Base-by-base conservation (phyloP, 768 basidiomycete genomes). In the Lentinula sp. region DNA sequence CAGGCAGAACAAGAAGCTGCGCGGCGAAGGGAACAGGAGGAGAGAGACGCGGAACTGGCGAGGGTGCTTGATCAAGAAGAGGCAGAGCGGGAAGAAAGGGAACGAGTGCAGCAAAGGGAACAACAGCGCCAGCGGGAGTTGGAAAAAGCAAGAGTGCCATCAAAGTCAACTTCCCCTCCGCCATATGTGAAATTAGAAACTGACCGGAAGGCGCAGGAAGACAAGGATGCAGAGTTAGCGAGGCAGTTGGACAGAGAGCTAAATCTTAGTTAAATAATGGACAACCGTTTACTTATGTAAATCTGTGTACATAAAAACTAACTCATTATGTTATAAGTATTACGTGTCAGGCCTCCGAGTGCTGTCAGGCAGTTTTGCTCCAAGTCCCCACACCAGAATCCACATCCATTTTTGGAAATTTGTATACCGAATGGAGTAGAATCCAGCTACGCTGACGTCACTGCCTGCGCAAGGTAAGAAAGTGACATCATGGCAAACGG, bases 171-270 rank as follows among this genome's bases (percentile, higher is more conserved):
- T 32, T 40, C 54, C 15, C 40, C 54, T 15, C 54, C 54, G 37
- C 54, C 54, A 4, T 43, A 56, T 35, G 28, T 40, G 35, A 28
- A 9, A 11, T 35, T n/a, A 23, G 34, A 39, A 28, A 35, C 5
- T 28, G 37, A 40, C 0, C 40, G 69, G 34, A 50, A 56, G 39
- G 63, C 58, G 52, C 67, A 68, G 34, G 72, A 74, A 63, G 69
- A 73, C 61, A 70, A 70, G 68, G 80, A 81, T 67, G 64, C 73
- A 60, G 82, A 82, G 67, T 70, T 85, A 10, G 84, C 83, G 28
- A 70, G 81, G 64, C 73, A 78, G 69, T 69, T 85, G 15, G 85
- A 85, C 66, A 68, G 77, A 42, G 82, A 84, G 66, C 69, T 85
- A 16, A 51, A 51, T 51, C 32, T 31, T 2, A 6, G 15, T 28